These are phyloP conservation scores for Aspergillus fructus DNA, from an alignment of 2,329 filamentous ascomycete genomes.

Conservation along the genomic window DNA sequence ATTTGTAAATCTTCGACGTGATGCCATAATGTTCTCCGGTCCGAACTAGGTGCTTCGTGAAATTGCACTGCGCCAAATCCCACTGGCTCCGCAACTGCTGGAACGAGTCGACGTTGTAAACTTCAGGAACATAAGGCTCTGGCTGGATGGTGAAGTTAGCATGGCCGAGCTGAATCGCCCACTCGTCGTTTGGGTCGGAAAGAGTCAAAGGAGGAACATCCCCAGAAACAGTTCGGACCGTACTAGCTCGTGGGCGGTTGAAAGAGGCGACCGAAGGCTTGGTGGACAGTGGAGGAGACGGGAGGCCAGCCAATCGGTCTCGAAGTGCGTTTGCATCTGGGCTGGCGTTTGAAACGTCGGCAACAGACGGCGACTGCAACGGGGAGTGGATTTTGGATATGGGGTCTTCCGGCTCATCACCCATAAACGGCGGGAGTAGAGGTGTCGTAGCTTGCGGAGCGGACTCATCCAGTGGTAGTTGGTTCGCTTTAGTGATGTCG, in stretches of 20 bases:
- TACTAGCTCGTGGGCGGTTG: constrained; percentile 49
- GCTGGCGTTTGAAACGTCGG: constrained; percentile 52
- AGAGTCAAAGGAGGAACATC: constrained; percentile 59
- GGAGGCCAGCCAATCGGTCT: constrained; percentile 49
- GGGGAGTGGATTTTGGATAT: constrained; percentile 69
- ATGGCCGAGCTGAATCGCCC: constrained; percentile 83
- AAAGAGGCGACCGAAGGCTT: constrained; percentile 79
- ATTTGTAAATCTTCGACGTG: constrained; percentile 81
- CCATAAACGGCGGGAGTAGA: constrained; percentile 78
- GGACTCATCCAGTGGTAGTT: constrained; percentile 50
- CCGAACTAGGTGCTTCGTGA: constrained; percentile 82
- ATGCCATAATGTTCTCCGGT: constrained; percentile 87
- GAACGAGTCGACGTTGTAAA: constrained; percentile 59
- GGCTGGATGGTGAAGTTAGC: constrained; percentile 90
- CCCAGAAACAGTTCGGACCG: constrained; percentile 43
- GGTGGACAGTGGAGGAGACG: constrained; percentile 73
- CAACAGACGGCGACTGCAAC: constrained; percentile 80
- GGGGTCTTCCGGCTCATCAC: constrained; percentile 50
- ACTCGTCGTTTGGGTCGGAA: constrained; percentile 70
- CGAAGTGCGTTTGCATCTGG: constrained; percentile 44
- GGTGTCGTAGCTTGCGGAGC: constrained; percentile 74
- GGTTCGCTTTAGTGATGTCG: constrained; percentile 55
- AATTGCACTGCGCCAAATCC: constrained; percentile 80
- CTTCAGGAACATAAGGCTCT: constrained; percentile 71
- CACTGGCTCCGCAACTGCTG: constrained; percentile 73